Evolutionary conservation across 805 yeast genomes (phyloP), one percentile per base, ranked within the genome.

Genomic region (Candida palmyrensis): DNA sequence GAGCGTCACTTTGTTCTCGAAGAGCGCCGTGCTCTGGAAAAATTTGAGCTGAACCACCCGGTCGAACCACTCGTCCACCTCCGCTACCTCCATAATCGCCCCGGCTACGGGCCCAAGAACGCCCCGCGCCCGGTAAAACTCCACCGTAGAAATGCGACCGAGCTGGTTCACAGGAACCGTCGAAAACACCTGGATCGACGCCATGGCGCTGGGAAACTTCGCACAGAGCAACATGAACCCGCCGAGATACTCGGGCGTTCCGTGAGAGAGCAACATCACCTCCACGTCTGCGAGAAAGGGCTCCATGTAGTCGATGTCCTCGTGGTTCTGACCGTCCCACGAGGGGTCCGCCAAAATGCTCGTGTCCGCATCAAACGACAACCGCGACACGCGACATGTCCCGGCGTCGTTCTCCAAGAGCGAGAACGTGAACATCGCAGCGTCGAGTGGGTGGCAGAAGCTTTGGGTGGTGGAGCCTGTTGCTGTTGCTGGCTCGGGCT

Each of bases 121-220:
- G 1, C 96, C 95, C 11, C 57, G 57, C 3, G 83, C 62, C 39
- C 94, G 59, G 52, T 88, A 92, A 19, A 75, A 62, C 45, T 92
- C 98, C n/a, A 85, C 75, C 0, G 95, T 82, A 4, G 94, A 68
- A 12, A 86, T 76, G 44, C 95, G 71, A 0, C 97, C 97, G 48
- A 92, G 62, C 48, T 86, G 89, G 9, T 81, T 69, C 2, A 89
- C 83, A 0, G 99, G 97, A n/a, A 87, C 58, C 0, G 98, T 90
- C 0, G 97, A 77, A 52, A 83, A 92, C 0, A 82, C 82, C 2
- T 88, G 87, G 16, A 89, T 73, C 22, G 75, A 65, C 2, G 79
- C 63, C 65, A 66, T 54, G 16, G 86, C 57, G 4, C 62, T 57
- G 18, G 80, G 76, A 41, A 75, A 78, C 39, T 70, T 69, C 37